Base-by-base conservation (phyloP, 2,329 filamentous ascomycete species). In the Sordariomycetes sp. region DNA sequence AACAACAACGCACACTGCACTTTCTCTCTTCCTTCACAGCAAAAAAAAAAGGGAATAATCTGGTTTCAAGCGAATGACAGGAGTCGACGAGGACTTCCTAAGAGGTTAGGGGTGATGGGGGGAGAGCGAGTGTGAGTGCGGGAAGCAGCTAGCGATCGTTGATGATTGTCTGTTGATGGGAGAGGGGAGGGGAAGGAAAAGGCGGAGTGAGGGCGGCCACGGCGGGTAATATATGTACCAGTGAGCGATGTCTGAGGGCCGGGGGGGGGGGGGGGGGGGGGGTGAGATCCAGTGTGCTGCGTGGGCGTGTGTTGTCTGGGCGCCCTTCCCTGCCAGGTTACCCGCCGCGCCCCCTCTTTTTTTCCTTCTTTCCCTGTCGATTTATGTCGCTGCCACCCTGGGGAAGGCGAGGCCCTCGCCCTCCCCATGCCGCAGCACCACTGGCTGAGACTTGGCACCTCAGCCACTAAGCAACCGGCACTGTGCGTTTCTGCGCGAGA, bases 51-150 rank as follows among this genome's bases (percentile, higher is more conserved):
- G 35, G 36, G 35, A 48, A 24, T 17, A 28, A 51, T 53, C 51
- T 36, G 53, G 59, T 56, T 59, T 71, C 74, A 84, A 86, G 82
- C 82, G 82, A 86, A 81, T 83, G 82, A 85, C 81, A 84, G 82
- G 82, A 85, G 82, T 77, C 82, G 74, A 78, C 82, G 82, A 85
- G 82, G 82, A 82, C 81, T 85, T 85, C 82, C 82, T 82, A 79
- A 69, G 67, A 67, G 64, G 68, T 69, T 63, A 15, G 36, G 39
- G 39, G 36, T 15, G 17, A n/a, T 45, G 15, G 39, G 60, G 67
- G 67, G 68, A 72, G 75, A 77, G 76, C 75, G 76, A 79, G 71
- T 70, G 76, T 79, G 59, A 59, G 58, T 59, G 59, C 58, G 54
- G n/a, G 57, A 58, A 59, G 60, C 57, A 48, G 42, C 32, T 24